Percentiles rank a stretch among this genome's conserved stretches.
phyloP scores from a whole-genome alignment of 2,329 filamentous ascomycete genomes.

The Amylocarpus encephaloides region DNA sequence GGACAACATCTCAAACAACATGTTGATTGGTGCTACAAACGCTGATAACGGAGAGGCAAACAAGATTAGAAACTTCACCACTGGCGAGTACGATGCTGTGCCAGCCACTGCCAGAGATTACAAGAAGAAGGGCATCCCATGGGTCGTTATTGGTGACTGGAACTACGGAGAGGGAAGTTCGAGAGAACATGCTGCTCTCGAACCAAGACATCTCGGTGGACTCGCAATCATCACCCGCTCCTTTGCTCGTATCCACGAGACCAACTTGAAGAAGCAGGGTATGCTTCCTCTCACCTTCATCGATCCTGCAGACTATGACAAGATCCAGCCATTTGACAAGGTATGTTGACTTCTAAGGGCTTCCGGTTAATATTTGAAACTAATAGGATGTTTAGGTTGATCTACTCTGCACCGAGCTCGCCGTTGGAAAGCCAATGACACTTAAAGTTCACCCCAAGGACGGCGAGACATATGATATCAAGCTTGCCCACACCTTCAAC shows the following conservation, averaged over 20 bases:
- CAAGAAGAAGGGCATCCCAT: constrained; percentile 93
- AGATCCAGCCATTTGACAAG: constrained; percentile 87
- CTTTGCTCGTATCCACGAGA: constrained; percentile 99
- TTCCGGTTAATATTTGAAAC: constrained; percentile 12
- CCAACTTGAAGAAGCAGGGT: constrained; percentile 99
- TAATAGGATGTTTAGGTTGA: constrained; percentile 50
- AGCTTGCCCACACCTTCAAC: constrained; percentile 96
- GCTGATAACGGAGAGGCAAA: constrained; percentile 94
- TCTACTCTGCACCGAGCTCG: constrained; percentile 80
- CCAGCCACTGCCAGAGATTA: constrained; percentile 95
- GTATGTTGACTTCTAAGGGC: constrained; percentile 32
- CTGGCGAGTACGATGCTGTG: constrained; percentile 77
- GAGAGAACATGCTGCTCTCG: constrained; percentile 95
- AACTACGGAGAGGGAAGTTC: constrained; percentile 98
- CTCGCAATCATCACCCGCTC: constrained; percentile 92
- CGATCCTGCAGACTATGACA: constrained; percentile 95
- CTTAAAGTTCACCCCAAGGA: constrained; percentile 89
- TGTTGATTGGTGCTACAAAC: constrained; percentile 97
- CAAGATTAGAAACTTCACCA: constrained; percentile 90
- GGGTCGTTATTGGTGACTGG: constrained; percentile 98
- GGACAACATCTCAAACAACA: constrained; percentile 99
- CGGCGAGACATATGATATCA: constrained; percentile 71
- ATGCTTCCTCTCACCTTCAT: constrained; percentile 97
- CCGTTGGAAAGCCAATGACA: constrained; percentile 86
- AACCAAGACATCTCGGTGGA: constrained; percentile 94